Conservation (phyloP, 2,329 filamentous ascomycete genomes). For the Diaporthe eres region DNA sequence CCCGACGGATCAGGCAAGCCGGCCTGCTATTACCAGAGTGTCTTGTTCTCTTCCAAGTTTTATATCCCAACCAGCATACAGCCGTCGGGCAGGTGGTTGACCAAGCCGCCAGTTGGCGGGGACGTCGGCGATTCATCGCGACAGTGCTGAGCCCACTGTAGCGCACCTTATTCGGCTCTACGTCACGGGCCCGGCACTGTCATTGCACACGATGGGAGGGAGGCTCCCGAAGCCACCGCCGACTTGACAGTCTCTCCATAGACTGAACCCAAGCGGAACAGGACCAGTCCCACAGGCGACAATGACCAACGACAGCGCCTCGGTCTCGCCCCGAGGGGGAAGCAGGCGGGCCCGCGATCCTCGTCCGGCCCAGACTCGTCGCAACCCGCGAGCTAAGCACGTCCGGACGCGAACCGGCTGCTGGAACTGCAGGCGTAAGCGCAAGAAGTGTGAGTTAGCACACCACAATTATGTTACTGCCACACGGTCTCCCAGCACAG, state of each 20-base stretch:
- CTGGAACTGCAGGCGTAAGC: slow-evolving; percentile 32
- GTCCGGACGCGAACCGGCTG: slow-evolving; percentile 20
- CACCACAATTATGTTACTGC: background rate
- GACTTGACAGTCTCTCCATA: background rate
- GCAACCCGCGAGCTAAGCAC: slow-evolving; percentile 18
- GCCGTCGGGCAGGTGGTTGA: slow-evolving; percentile 10
- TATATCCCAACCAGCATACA: background rate
- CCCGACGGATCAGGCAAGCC: slow-evolving; percentile 28
- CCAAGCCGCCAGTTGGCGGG: background rate
- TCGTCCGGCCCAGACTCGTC: slow-evolving; percentile 17
- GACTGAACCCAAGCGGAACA: slow-evolving; percentile 5
- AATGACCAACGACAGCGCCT: slow-evolving; percentile 17
- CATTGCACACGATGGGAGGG: slow-evolving; percentile 11
- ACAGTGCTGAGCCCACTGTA: slow-evolving; percentile 12
- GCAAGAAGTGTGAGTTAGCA: slow-evolving; percentile 31
- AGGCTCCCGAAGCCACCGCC: slow-evolving; percentile 8
- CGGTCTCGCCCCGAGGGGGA: slow-evolving; percentile 8
- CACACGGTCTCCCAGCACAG: background rate
- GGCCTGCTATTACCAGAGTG: background rate
- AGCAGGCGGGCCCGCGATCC: slow-evolving; percentile 9
- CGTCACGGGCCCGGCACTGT: slow-evolving; percentile 16
- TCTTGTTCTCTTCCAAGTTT: background rate
- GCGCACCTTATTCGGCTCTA: background rate
- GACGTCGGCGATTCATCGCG: slow-evolving; percentile 5
- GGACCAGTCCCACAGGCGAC: background rate